A percentile compares a stretch with the other conserved stretches of the same genome.
Evolutionary conservation across 371 early-diverging fungal genomes (phyloP).

Genomic region (Amoeboaphelidium protococcarum): DNA sequence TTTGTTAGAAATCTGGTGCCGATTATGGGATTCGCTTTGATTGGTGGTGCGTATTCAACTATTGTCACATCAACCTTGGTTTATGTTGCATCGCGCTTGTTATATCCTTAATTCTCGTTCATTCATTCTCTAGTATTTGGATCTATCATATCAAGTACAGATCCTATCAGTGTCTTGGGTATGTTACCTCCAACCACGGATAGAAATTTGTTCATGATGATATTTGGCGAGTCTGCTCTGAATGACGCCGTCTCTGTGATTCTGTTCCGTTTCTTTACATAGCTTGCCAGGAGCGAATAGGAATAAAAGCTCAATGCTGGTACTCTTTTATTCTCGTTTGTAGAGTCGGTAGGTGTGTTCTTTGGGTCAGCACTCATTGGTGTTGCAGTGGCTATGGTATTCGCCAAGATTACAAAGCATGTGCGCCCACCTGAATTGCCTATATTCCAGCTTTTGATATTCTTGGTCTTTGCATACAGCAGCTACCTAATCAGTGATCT

Average conservation of each 20-base stretch:
- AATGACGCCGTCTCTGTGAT: constrained; percentile 27
- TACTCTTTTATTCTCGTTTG: constrained; percentile 14
- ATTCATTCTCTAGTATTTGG: constrained; percentile 22
- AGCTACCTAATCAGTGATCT: constrained; percentile 19
- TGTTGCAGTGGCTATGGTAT: constrained; percentile 11
- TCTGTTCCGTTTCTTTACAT: constrained; percentile 21
- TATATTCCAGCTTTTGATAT: constrained; percentile 18
- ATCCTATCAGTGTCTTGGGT: constrained; percentile 22
- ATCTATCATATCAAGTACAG: constrained; percentile 22
- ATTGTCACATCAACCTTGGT: constrained; percentile 17
- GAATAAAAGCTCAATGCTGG: constrained; percentile 6
- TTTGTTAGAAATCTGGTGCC: constrained; percentile 19
- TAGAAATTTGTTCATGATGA: constrained; percentile 20
- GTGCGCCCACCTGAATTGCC: constrained; percentile 10
- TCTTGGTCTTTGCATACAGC: constrained; percentile 20
- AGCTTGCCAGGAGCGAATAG: constrained; percentile 6
- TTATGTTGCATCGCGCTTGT: constrained; percentile 16
- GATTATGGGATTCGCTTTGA: constrained; percentile 19
- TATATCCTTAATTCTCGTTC: constrained; percentile 12
- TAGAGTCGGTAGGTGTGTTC: constrained; percentile 16
- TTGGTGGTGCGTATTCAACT: constrained; percentile 22
- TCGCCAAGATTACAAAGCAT: constrained; percentile 23
- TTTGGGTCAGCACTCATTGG: constrained; percentile 17
- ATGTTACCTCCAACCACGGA: constrained; percentile 19
- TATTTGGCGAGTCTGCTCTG: constrained; percentile 24